These are phyloP conservation scores for Hamamelis virginiana DNA, from an alignment of 164 flowering plant genomes.

Conservation along the genomic window DNA sequence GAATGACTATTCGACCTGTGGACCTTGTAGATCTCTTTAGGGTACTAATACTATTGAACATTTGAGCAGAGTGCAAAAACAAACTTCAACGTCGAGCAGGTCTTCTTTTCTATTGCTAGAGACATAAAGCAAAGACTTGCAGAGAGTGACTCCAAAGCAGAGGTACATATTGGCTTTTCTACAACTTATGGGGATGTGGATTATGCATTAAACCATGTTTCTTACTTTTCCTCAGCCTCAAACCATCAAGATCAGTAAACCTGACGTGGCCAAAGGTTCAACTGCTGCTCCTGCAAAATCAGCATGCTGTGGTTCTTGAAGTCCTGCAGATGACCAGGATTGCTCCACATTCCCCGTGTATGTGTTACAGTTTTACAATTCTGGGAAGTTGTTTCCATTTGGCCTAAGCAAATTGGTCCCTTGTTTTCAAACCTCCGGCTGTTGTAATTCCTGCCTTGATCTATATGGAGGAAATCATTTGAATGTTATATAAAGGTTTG, in stretches of 20 bases:
- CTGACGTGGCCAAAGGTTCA: slow-evolving; percentile 32
- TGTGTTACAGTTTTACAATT: slow-evolving; percentile 7
- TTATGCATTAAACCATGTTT: neutral
- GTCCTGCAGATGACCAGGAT: neutral
- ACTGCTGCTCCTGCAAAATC: slow-evolving; percentile 39
- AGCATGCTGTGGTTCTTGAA: slow-evolving; percentile 43
- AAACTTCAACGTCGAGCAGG: slow-evolving; percentile 59
- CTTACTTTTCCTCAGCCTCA: slow-evolving; percentile 27
- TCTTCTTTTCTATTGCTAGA: slow-evolving; percentile 58
- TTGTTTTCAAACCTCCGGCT: slow-evolving; percentile 11
- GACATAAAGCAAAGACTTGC: slow-evolving; percentile 57
- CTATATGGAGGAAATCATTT: slow-evolving; percentile 17
- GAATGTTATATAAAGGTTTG: slow-evolving; percentile 10
- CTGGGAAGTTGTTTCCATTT: slow-evolving; percentile 9
- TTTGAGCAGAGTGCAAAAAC: slow-evolving; percentile 56
- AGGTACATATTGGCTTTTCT: slow-evolving; percentile 25
- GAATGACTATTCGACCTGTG: neutral
- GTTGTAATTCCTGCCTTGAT: slow-evolving; percentile 26
- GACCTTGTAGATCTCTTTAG: neutral
- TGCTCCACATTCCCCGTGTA: neutral
- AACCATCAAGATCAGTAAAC: slow-evolving; percentile 47
- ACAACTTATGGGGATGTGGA: neutral
- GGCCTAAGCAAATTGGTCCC: neutral
- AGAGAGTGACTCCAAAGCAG: slow-evolving; percentile 44
- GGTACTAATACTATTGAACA: neutral